Percentiles rank a stretch among this genome's conserved stretches.
Conservation (phyloP, 495 filamentous ascomycete genomes). For the Penicillium taxi region DNA sequence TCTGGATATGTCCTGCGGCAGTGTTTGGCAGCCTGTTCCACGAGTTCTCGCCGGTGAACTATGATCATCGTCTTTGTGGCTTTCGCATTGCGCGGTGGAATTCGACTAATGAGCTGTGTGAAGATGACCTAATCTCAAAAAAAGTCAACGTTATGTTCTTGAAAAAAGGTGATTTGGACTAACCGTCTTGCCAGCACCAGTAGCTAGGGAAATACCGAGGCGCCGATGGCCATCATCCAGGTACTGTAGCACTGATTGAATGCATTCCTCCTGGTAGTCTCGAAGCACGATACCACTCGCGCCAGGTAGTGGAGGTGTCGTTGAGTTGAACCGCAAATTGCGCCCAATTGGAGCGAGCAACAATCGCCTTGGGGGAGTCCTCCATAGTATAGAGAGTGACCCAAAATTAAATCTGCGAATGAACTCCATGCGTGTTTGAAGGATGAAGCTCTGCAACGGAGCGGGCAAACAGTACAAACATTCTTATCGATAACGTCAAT, state of each 20-base stretch:
- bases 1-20: slow-evolving; percentile 72
- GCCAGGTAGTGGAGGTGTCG: slow-evolving; percentile 12
- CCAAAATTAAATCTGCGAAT: slow-evolving; percentile 22
- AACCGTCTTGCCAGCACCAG: slow-evolving; percentile 89
- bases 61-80: slow-evolving; percentile 82
- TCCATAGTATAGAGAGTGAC: slow-evolving; percentile 13
- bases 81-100: slow-evolving; percentile 46
- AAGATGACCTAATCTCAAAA: slow-evolving; percentile 80
- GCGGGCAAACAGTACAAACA: slow-evolving; percentile 39
- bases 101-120: slow-evolving; percentile 82
- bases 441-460: slow-evolving; percentile 1
- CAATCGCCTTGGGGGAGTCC: slow-evolving; percentile 5
- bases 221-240: slow-evolving; percentile 68
- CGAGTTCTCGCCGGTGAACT: slow-evolving; percentile 87
- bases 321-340: slow-evolving; percentile 23
- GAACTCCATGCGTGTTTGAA: slow-evolving; percentile 21
- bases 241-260: slow-evolving; percentile 70
- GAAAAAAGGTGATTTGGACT: slow-evolving; percentile 7
- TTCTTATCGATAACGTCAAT: slow-evolving; percentile 28
- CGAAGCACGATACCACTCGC: slow-evolving; percentile 50
- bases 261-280: slow-evolving; percentile 81
- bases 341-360: not conserved
- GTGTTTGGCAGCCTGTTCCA: slow-evolving; percentile 85
- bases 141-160: not conserved
- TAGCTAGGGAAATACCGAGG: slow-evolving; percentile 83